Conservation (phyloP, 2,329 filamentous ascomycete species). For the Fusarium irregulare region DNA sequence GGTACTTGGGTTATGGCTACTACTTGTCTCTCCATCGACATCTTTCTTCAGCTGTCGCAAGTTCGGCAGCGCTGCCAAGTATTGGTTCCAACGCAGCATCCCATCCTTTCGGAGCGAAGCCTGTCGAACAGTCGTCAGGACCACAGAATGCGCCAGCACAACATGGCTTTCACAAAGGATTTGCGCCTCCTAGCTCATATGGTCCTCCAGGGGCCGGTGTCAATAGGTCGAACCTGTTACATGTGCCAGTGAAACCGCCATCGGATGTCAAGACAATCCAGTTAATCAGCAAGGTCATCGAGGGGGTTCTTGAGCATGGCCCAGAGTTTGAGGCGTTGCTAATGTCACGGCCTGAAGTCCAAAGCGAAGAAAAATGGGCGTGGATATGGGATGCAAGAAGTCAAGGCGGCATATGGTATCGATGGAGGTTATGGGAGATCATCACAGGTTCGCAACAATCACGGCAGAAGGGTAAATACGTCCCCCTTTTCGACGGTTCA, state of each 20-base stretch:
- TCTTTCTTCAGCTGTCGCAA: conserved; percentile 77
- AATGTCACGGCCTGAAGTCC: conserved; percentile 87
- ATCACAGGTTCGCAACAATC: conserved; percentile 71
- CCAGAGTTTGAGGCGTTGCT: conserved; percentile 91
- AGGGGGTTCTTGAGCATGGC: conserved; percentile 81
- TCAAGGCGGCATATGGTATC: conserved; percentile 86
- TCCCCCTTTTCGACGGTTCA: conserved; percentile 79
- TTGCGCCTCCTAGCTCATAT: conserved; percentile 83
- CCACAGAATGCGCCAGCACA: conserved; percentile 54
- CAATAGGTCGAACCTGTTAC: conserved; percentile 62
- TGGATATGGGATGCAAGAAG: conserved; percentile 92
- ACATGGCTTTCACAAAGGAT: conserved; percentile 66
- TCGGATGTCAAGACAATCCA: conserved; percentile 81
- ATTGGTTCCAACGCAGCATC: conserved; percentile 57
- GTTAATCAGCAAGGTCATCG: conserved; percentile 88
- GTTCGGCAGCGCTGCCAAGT: conserved; percentile 54
- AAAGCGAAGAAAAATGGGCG: conserved; percentile 88
- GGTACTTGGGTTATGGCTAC: conserved; percentile 86
- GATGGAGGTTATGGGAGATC: conserved; percentile 90
- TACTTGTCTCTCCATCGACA: conserved; percentile 84
- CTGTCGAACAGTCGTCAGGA: conserved; percentile 59
- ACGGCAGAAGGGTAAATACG: conserved; percentile 62
- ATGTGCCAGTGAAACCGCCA: conserved; percentile 80
- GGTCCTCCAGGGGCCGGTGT: conserved; percentile 55
- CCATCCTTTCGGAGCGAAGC: conserved; percentile 83